These are phyloP conservation scores for Coemansia sp. DNA, from an alignment of 192 early-diverging fungal species.

Conservation along the genomic window DNA sequence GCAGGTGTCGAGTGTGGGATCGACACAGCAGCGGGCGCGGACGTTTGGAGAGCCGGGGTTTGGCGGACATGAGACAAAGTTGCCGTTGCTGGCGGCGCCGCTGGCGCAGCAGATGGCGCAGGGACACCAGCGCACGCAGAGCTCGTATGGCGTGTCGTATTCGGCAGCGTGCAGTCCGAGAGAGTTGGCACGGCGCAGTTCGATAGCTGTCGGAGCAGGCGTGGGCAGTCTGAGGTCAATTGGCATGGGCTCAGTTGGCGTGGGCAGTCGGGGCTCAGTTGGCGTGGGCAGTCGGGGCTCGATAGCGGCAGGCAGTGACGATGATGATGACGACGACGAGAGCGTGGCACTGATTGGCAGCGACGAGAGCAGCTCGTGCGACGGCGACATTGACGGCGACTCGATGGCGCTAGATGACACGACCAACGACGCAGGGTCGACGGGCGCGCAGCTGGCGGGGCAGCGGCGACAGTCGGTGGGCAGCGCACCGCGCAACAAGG, in stretches of 20 bases:
- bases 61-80: constrained; percentile 7
- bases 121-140: not conserved
- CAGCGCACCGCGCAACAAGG: constrained; percentile 46
- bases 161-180: constrained; percentile 6
- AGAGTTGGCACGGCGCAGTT: constrained; percentile 19
- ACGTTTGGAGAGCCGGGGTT: not conserved
- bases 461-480: constrained; percentile 21
- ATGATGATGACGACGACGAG: constrained; percentile 32
- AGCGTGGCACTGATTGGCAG: constrained; percentile 1
- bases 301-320: constrained; percentile 10
- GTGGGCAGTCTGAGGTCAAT: not conserved
- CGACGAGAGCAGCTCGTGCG: constrained; percentile 8
- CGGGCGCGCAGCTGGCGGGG: not conserved
- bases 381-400: constrained; percentile 14
- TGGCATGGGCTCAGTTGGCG: too few species aligned
- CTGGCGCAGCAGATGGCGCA: not conserved
- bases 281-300: too few species aligned
- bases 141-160: not conserved
- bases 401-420: constrained; percentile 24
- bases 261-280: too few species aligned
- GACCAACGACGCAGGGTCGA: constrained; percentile 5
- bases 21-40: not conserved
- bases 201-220: constrained; percentile 15
- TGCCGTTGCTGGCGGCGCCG: constrained; percentile 9
- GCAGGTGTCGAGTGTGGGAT: not conserved